These are phyloP conservation scores for Hericium coralloides DNA, from an alignment of 768 basidiomycete genomes.

Conservation along the genomic window DNA sequence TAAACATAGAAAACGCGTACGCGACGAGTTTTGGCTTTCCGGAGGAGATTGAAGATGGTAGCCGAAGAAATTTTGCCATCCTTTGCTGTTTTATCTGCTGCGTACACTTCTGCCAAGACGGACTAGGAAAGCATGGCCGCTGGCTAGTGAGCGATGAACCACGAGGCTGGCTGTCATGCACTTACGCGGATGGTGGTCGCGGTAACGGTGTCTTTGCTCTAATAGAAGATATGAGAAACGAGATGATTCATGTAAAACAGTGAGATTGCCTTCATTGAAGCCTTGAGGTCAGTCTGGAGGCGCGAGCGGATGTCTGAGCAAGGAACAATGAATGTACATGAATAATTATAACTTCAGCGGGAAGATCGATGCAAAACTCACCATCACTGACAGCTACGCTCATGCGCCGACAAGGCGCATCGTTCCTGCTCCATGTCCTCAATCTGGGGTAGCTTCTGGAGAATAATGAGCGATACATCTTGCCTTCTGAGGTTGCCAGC, in stretches of 20 bases:
- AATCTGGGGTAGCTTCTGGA: neutral
- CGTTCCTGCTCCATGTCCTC: too few species aligned
- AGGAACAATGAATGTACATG: conserved; percentile 58
- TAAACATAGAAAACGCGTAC: conserved; percentile 31
- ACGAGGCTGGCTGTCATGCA: neutral
- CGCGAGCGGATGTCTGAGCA: conserved; percentile 42
- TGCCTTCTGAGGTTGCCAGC: neutral
- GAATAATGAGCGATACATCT: neutral
- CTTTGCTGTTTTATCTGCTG: conserved; percentile 48
- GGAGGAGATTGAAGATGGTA: conserved; percentile 41
- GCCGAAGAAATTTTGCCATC: conserved; percentile 36
- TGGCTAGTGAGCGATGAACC: neutral
- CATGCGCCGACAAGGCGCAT: neutral
- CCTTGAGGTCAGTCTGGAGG: conserved; percentile 47
- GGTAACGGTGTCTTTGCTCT: conserved; percentile 49
- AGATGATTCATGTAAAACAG: neutral
- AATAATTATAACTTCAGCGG: conserved; percentile 38
- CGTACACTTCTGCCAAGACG: conserved; percentile 60
- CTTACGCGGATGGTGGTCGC: conserved; percentile 46
- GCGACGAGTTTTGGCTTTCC: conserved; percentile 48
- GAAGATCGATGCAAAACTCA: conserved; percentile 33
- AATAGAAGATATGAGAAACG: neutral
- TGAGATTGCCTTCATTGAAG: conserved; percentile 55
- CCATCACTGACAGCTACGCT: neutral
- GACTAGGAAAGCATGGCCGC: conserved; percentile 32